Evolutionary conservation across 2,329 filamentous ascomycete species (phyloP), one percentile per base, ranked within the genome.

Genomic region (Arachnomyces sp.): DNA sequence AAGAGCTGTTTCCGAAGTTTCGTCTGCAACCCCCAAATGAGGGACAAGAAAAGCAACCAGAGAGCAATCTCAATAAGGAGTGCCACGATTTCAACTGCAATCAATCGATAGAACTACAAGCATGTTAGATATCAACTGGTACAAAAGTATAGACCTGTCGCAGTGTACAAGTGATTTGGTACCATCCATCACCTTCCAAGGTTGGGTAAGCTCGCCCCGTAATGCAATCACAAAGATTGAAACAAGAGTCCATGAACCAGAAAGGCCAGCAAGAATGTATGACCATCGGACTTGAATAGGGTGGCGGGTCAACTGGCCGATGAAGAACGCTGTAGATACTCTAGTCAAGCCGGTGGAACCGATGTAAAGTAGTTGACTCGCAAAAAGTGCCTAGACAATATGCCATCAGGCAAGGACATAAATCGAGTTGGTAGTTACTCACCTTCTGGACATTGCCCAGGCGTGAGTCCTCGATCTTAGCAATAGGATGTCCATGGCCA

Each of bases 21-120:
- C 42, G 42, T 44, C 14, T 42, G 38, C 4, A 44, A 30, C 18
- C 38, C 38, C 38, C 42, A 44, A 17, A 44, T 16, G 11, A 44
- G 38, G 14, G 33, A 38, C 21, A 42, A n/a, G 14, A 28, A 42
- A 34, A 42, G 17, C n/a, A 28, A 14, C 38, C 38, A 44, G 13
- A 44, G 34, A 7, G 33, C 34, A 25, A 38, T 12, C 39, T 44
- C 42, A 8, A 44, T 6, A 18, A 30, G 3, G 12, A 44, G 39
- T 2, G 39, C 42, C n/a, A 17, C 4, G 29, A 17, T 17, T 15
- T 40, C 38, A 17, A 40, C 31, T 5, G 31, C 18, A 8, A 40
- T 30, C 18, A 16, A 40, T 28, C 38, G 30, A 25, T 28, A 28
- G 12, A 40, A 40, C 38, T 40, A n/a, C 7, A 35, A 7, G 13